phyloP scores from a whole-genome alignment of 768 basidiomycete genomes.

The Grammothele lineata region DNA sequence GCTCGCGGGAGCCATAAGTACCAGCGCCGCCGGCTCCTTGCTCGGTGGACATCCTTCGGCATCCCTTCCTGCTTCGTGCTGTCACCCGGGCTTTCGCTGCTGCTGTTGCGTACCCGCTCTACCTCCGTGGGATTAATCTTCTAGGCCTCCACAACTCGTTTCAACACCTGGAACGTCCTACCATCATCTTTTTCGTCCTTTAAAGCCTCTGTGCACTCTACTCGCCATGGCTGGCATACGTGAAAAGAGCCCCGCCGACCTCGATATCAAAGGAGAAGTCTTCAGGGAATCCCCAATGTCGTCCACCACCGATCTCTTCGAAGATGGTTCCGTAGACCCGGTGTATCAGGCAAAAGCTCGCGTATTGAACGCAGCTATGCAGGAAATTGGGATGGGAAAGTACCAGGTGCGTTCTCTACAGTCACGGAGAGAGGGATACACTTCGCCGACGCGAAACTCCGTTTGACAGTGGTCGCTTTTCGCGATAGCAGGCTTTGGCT shows the following conservation, averaged over 20 bases:
- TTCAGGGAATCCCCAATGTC: neutral
- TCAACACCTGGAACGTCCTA: too few species aligned
- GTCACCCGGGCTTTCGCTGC: too few species aligned
- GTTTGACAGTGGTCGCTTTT: constrained; percentile 53
- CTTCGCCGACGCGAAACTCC: neutral
- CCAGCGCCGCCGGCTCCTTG: too few species aligned
- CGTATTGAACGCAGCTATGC: constrained; percentile 42
- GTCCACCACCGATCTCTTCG: constrained; percentile 16
- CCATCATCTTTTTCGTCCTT: too few species aligned
- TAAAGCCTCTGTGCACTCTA: too few species aligned
- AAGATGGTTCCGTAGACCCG: constrained; percentile 33
- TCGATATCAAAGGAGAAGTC: constrained; percentile 1
- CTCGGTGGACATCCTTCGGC: too few species aligned
- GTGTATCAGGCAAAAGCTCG: constrained; percentile 47
- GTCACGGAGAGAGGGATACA: neutral
- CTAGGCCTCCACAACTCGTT: too few species aligned
- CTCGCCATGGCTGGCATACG: neutral
- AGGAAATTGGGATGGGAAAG: constrained; percentile 53
- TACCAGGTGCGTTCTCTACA: constrained; percentile 41
- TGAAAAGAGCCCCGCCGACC: constrained; percentile 5
- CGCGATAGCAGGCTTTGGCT: constrained; percentile 67
- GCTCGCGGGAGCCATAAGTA: too few species aligned
- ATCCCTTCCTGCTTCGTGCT: too few species aligned
- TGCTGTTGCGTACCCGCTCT: too few species aligned
- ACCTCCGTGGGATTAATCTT: too few species aligned